Evolutionary conservation across 2,329 filamentous ascomycete genomes (phyloP), one percentile per base, ranked within the genome.

Genomic region (Thelonectria blattea): DNA sequence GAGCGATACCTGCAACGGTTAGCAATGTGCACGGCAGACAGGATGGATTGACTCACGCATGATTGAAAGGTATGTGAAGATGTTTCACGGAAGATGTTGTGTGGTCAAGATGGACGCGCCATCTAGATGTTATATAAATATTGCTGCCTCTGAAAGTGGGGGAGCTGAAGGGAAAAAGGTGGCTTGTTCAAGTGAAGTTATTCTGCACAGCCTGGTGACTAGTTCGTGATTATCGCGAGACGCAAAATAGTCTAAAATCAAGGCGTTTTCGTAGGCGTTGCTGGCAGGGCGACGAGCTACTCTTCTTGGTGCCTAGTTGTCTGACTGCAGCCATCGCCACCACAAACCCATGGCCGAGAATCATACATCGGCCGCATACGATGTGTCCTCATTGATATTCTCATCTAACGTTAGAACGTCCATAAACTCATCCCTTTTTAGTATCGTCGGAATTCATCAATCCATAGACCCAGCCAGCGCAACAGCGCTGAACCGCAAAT

Each of bases 401-500:
- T 14, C 34, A 15, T 37, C 12, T 15, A 37, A 15, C 11, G 22
- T 24, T 24, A n/a, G 22, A 24, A 15, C 14, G 34, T 37, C 34
- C 34, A 37, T 34, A 34, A 2, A 14, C 4, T 15, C 34, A 37
- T 37, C 34, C 3, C 48, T 22, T 39, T 39, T 54, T 48, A 6
- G 37, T 48, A 46, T 7, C 24, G n/a, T n/a, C n/a, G n/a, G n/a
- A n/a, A 41, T 55, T 22, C 50, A 50, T 53, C 72, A 85, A 62
- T 85, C 83, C 61, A 84, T 56, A 43, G 81, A 76, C 6, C 80
- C 80, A 8, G 83, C 84, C 61, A 87, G 66, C 54, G 83, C 83
- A 37, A 87, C 82, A 56, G 83, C 85, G 61, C 83, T 86, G 68
- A 87, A 87, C 58, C 85, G 77, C 76, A 86, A 72, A 67, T 88